Percentiles rank a stretch among this genome's conserved stretches.
Conservation (phyloP, 805 yeast genomes). For the Kluyveromyces nonfermentans region DNA sequence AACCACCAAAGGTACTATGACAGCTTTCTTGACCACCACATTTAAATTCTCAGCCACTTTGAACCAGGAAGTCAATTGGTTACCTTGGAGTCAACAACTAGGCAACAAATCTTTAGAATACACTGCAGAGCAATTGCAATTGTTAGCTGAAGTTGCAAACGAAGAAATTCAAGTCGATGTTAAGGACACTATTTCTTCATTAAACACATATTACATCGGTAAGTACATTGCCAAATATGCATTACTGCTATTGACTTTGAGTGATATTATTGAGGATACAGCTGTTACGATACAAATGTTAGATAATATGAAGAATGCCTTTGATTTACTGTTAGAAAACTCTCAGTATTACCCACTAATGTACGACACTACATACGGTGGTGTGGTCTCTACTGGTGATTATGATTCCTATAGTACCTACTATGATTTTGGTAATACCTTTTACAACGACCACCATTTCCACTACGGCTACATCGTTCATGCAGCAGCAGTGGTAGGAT, state of each 20-base stretch:
- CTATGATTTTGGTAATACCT: conserved; percentile 61
- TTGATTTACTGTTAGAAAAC: conserved; percentile 33
- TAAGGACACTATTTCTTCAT: conserved; percentile 29
- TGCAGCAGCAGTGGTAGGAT: conserved; percentile 73
- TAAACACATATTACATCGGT: conserved; percentile 44
- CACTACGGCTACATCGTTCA: conserved; percentile 79
- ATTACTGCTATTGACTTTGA: conserved; percentile 42
- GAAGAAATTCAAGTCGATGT: conserved; percentile 41
- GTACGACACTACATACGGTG: conserved; percentile 47
- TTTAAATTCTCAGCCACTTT: conserved; percentile 34
- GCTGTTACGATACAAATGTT: conserved; percentile 31
- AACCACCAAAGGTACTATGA: conserved; percentile 44
- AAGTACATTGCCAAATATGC: conserved; percentile 50
- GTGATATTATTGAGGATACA: conserved; percentile 39
- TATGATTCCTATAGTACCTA: conserved; percentile 35
- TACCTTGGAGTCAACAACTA: conserved; percentile 35
- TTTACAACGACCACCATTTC: conserved; percentile 81
- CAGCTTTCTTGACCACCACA: conserved; percentile 34
- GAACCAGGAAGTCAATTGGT: conserved; percentile 33
- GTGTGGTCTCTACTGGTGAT: conserved; percentile 41
- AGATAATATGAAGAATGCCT: conserved; percentile 34
- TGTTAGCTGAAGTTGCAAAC: conserved; percentile 38
- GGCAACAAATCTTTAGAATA: conserved; percentile 29
- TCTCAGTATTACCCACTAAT: conserved; percentile 40
- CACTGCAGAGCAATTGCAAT: conserved; percentile 35